Evolutionary conservation across 768 basidiomycete species (phyloP).

Genomic region (Suillus discolor): DNA sequence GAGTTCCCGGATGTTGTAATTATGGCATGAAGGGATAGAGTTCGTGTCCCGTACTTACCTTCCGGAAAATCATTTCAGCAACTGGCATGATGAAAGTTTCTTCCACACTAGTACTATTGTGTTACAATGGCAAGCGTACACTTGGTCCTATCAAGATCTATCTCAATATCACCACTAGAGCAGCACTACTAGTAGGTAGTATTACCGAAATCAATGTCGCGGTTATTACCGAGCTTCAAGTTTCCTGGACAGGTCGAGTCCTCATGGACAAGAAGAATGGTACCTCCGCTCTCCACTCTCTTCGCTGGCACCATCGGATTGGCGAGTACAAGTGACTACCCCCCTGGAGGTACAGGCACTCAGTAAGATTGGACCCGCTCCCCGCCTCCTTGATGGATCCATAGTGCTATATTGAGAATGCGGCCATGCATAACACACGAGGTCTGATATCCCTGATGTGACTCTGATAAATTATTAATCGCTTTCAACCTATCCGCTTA

Average conservation of each 20-base stretch:
- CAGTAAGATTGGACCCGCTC: neutral
- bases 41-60: neutral
- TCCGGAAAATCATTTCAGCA: neutral
- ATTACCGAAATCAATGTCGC: neutral
- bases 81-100: neutral
- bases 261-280: neutral
- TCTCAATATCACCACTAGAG: too few relatives aligned
- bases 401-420: neutral
- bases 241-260: neutral
- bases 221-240: neutral
- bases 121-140: too few relatives aligned
- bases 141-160: too few relatives aligned
- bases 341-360: neutral
- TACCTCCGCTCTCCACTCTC: neutral
- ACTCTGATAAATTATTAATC: neutral
- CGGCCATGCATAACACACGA: neutral
- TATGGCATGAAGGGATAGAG: slow-evolving; percentile 3
- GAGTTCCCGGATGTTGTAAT: neutral
- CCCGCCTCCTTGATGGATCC: neutral
- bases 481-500: neutral
- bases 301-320: neutral
- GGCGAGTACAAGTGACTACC: neutral
- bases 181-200: neutral
- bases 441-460: neutral
- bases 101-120: neutral